Base-by-base conservation (phyloP, 176 grass and related monocot genomes). In the Juncus inflexus region DNA sequence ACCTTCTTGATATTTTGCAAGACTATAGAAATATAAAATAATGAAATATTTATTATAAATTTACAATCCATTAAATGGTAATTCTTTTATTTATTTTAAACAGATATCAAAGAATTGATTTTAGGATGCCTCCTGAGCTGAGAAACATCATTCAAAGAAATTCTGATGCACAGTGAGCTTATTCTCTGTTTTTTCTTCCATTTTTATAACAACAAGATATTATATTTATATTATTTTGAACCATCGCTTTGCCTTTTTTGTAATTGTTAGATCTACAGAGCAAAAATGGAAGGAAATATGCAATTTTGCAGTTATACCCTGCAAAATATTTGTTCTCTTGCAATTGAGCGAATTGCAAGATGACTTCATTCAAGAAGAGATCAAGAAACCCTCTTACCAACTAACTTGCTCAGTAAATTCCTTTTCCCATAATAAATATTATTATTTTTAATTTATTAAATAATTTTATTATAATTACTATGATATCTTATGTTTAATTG, bases 61-160 rank as follows among this genome's bases (percentile, higher is more conserved):
- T 28, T 28, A 28, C 1, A 28, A 28, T 28, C 19, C 19, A 28
- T 28, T 28, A 28, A 28, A 28, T 28, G 19, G 19, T 28, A 28
- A n/a, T n/a, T n/a, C 19, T 28, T 28, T 28, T 28, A 28, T 28
- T 37, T 16, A 62, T 75, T 51, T 63, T 80, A 60, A 55, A 42
- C 85, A 96, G 91, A 77, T 96, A 77, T 74, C 87, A 97, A 77
- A 89, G 74, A 74, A 82, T 91, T 69, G 92, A 96, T 83, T 97
- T 89, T 50, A 82, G 87, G 43, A 77, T 97, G 79, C 92, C 87
- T 6, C 77, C 37, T 53, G 79, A 91, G 77, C 76, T 97, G 70
- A 88, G 92, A 72, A 78, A 78, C 77, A 40, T 60, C 40, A 50
- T 66, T 67, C 74, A 36, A 42, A 68, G 9, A 50, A 80, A 70